Percentiles rank a stretch among this genome's conserved stretches.
These are phyloP conservation scores for Nowakowskiella sp. DNA, from an alignment of 192 early-diverging fungal genomes.

Conservation along the genomic window DNA sequence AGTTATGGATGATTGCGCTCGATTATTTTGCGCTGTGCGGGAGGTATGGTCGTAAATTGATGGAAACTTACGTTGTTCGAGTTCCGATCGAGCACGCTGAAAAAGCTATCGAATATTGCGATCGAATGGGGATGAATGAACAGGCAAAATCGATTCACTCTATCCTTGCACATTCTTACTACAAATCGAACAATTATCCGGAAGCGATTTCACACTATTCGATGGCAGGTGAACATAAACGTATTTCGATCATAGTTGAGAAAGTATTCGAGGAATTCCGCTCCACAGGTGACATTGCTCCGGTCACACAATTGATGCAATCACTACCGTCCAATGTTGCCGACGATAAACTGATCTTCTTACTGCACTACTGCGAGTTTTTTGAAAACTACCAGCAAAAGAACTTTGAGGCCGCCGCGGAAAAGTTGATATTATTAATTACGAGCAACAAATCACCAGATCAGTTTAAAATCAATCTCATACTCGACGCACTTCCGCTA, in stretches of 20 bases:
- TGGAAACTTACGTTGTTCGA: conserved; percentile 30
- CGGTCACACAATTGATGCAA: conserved; percentile 1
- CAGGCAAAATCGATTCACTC: conserved; percentile 31
- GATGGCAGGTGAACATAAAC: conserved; percentile 32
- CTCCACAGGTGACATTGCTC: conserved; percentile 26
- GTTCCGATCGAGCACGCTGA: conserved; percentile 42
- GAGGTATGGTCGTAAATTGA: conserved; percentile 4
- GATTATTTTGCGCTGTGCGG: conserved; percentile 38
- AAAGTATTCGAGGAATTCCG: conserved; percentile 46
- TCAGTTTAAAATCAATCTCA: conserved; percentile 35
- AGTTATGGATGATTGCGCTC: conserved; percentile 46
- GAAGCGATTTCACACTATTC: conserved; percentile 58
- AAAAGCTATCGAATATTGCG: conserved; percentile 48
- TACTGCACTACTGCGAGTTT: conserved; percentile 52
- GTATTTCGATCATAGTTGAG: conserved; percentile 47
- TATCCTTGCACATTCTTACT: conserved; percentile 40
- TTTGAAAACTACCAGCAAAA: conserved; percentile 37
- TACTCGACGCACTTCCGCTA: conserved; percentile 56
- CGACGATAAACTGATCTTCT: conserved; percentile 43
- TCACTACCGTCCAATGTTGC: conserved; percentile 28
- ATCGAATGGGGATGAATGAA: conserved; percentile 22
- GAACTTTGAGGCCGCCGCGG: conserved; percentile 26
- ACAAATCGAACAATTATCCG: conserved; percentile 44
- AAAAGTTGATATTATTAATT: conserved; percentile 37
- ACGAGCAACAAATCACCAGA: conserved; percentile 40